Conservation (phyloP, 75 land plant genomes). For the Larix kaempferi region DNA sequence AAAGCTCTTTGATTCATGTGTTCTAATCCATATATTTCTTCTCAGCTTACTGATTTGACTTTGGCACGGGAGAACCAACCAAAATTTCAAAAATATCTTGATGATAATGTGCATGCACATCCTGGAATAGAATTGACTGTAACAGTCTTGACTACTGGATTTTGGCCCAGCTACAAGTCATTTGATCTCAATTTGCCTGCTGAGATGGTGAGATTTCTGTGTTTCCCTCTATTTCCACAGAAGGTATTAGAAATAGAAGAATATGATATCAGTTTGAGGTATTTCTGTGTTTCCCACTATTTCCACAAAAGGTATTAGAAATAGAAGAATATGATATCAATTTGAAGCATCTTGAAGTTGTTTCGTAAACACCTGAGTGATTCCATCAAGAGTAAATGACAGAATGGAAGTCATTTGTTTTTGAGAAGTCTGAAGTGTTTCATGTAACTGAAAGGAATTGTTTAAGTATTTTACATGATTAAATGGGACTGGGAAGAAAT, state of each 20-base stretch:
- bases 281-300: too few species aligned
- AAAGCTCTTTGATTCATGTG: not conserved
- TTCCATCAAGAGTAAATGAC: not conserved
- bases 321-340: too few species aligned
- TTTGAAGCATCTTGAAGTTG: not conserved
- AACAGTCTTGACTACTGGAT: slow-evolving; percentile 93
- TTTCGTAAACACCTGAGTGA: not conserved
- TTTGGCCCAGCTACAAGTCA: slow-evolving; percentile 99
- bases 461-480: not conserved
- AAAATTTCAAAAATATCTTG: slow-evolving; percentile 88
- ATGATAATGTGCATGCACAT: slow-evolving; percentile 45
- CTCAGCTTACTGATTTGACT: slow-evolving; percentile 93
- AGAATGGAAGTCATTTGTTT: not conserved
- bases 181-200: slow-evolving; percentile 93
- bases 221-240: too few species aligned
- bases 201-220: slow-evolving; percentile 65
- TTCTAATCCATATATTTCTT: not conserved
- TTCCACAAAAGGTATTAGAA: too few species aligned
- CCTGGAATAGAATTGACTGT: slow-evolving; percentile 97
- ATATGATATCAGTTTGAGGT: not conserved
- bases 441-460: not conserved
- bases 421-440: not conserved
- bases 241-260: too few species aligned
- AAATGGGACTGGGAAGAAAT: not conserved
- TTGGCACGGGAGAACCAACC: slow-evolving; percentile 91